Percentiles rank a stretch among this genome's conserved stretches.
These are phyloP conservation scores for Avena sativa DNA, from an alignment of 176 grass and related monocot genomes.

Conservation along the genomic window DNA sequence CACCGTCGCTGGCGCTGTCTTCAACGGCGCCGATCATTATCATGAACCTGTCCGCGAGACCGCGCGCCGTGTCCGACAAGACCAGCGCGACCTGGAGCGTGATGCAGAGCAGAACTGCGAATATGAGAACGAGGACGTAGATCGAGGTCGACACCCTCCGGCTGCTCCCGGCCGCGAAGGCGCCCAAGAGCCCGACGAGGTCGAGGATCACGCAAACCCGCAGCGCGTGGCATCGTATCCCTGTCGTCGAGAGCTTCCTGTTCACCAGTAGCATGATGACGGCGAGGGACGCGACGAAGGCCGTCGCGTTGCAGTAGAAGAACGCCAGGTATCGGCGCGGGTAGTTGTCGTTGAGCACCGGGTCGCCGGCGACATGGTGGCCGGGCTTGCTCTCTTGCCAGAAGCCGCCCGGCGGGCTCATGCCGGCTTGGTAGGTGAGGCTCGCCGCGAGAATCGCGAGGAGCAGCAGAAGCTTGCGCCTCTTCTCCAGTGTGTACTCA, in stretches of 20 bases:
- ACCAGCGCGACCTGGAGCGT: constrained; percentile 28
- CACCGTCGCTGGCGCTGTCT: neutral
- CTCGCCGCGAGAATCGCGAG: constrained; percentile 44
- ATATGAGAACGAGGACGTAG: constrained; percentile 41
- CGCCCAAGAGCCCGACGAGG: constrained; percentile 52
- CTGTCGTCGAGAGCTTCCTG: constrained; percentile 43
- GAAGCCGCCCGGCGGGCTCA: constrained; percentile 53
- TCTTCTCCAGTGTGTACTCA: constrained; percentile 34
- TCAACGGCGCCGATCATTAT: neutral
- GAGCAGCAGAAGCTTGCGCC: constrained; percentile 48
- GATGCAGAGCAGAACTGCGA: constrained; percentile 47
- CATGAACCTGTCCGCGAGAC: neutral
- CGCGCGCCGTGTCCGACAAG: constrained; percentile 9
- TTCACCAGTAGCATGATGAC: constrained; percentile 61
- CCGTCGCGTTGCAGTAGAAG: constrained; percentile 57
- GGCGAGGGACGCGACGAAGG: constrained; percentile 49
- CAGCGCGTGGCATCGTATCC: constrained; percentile 33
- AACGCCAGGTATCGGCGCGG: constrained; percentile 45
- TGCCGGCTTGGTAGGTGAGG: constrained; percentile 56
- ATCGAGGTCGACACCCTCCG: constrained; percentile 58
- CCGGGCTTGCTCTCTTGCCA: constrained; percentile 36
- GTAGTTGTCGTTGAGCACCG: constrained; percentile 53
- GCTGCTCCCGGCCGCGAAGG: constrained; percentile 49
- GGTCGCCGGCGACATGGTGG: constrained; percentile 26
- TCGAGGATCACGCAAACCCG: constrained; percentile 41